A percentile compares a stretch with the other conserved stretches of the same genome.
phyloP scores from a whole-genome alignment of 306 rosid genomes.

The Spatholobus suberectus region DNA sequence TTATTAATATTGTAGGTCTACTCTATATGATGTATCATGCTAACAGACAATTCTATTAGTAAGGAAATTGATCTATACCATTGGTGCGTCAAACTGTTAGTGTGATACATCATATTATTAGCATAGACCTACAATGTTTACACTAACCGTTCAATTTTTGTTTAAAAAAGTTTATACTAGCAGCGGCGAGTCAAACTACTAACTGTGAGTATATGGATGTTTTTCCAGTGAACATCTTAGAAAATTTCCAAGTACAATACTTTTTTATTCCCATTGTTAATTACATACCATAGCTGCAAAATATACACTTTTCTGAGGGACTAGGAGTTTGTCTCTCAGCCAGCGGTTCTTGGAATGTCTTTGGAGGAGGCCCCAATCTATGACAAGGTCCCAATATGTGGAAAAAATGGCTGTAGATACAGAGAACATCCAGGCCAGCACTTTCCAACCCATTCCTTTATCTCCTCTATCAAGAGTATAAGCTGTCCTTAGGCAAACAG shows the following conservation, averaged over 20 bases:
- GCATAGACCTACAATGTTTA: background rate
- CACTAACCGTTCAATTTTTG: background rate
- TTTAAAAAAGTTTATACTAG: background rate
- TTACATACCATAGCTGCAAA: constrained; percentile 65
- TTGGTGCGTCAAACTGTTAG: background rate
- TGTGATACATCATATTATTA: background rate
- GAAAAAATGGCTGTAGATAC: constrained; percentile 53
- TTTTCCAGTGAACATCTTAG: background rate
- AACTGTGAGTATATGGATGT: background rate
- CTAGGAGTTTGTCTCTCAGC: constrained; percentile 73
- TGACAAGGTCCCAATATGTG: constrained; percentile 74
- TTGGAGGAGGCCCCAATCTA: constrained; percentile 81
- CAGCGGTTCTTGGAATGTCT: constrained; percentile 63
- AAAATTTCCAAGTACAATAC: background rate
- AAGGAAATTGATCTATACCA: background rate
- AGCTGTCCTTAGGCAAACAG: constrained; percentile 67
- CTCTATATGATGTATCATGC: background rate
- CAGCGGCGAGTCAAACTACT: background rate
- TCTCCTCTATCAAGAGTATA: constrained; percentile 39
- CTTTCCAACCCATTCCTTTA: constrained; percentile 43
- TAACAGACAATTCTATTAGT: background rate
- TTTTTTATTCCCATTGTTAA: background rate
- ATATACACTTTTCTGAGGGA: constrained; percentile 59
- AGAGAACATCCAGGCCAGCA: constrained; percentile 59
- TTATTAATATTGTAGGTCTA: background rate